Base-by-base conservation (phyloP, 495 filamentous ascomycete species). In the Aspergillus baeticus region DNA sequence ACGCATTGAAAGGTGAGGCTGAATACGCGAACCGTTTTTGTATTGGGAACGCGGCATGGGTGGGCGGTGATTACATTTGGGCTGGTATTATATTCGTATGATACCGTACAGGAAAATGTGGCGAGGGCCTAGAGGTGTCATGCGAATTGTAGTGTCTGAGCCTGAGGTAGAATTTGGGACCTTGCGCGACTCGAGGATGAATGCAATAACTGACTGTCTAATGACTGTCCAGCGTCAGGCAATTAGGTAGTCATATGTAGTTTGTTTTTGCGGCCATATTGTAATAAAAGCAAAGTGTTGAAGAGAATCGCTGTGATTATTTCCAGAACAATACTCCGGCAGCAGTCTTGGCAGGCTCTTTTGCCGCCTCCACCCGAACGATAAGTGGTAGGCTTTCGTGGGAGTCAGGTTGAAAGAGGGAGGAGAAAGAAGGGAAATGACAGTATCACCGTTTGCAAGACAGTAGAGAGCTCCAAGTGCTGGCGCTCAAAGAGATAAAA, bases 331-430 rank as follows among this genome's bases (percentile, higher is more conserved):
- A 49, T 59, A 45, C 48, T 56, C 34, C 44, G 45, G 34, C 34
- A 34, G 33, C n/a, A 7, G 34, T 50, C 47, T 58, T 58, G 55
- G 56, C 56, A 20, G 50, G 56, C 21, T 47, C 41, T 41, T 52
- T 52, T 49, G 56, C 56, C 56, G 56, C 56, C 54, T 57, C 54
- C 54, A 57, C 54, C 54, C 54, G 54, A 29, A 57, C 33, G 46
- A 29, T 7, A 34, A 47, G 1, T 17, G 21, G 17, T 49, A 49
- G 46, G 31, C 21, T 49, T 33, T 36, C 41, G 6, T 22, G 7
- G 15, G 13, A 21, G 39, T 2, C 20, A 14, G 13, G 18, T 38
- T 37, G 11, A 18, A 51, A n/a, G 31, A 23, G 15, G 35, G 49
- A 41, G 38, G n/a, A 20, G 17, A 41, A 41, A 17, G 17, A 14